These are phyloP conservation scores for Capsella rubella DNA, from an alignment of 441 rosid species.

Conservation along the genomic window DNA sequence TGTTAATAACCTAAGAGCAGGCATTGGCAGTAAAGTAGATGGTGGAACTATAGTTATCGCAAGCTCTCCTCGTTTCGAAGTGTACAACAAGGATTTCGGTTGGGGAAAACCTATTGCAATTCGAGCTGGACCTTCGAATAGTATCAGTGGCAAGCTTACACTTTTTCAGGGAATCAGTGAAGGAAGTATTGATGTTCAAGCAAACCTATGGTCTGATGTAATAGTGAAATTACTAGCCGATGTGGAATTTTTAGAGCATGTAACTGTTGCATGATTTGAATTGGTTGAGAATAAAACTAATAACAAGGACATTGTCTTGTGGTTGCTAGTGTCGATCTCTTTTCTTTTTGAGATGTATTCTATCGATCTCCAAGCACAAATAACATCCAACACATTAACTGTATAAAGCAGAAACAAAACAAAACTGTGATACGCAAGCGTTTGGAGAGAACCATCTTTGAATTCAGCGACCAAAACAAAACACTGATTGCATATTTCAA, in stretches of 20 bases:
- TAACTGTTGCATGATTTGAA: not conserved
- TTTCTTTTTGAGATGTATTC: not conserved
- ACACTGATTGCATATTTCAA: too few relatives aligned
- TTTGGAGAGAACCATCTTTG: too few relatives aligned
- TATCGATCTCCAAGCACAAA: not conserved
- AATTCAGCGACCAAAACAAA: too few relatives aligned
- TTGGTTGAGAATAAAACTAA: too few relatives aligned
- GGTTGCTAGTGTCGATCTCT: too few relatives aligned
- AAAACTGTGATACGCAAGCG: too few relatives aligned
- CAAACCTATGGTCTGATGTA: not conserved
- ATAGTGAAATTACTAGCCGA: not conserved
- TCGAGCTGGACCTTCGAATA: not conserved
- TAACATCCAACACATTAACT: not conserved
- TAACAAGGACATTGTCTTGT: too few relatives aligned
- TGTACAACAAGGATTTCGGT: not conserved
- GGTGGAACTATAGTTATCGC: not conserved
- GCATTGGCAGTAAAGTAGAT: not conserved
- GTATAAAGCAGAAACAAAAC: not conserved
- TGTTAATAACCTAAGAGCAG: not conserved
- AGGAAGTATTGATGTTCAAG: slow-evolving; percentile 17
- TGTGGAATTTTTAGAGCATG: slow-evolving; percentile 1
- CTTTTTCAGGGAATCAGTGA: not conserved
- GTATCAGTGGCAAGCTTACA: not conserved
- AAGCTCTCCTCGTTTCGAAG: slow-evolving; percentile 4
- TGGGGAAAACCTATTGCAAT: slow-evolving; percentile 3